Evolutionary conservation across 2,329 filamentous ascomycete genomes (phyloP), one percentile per base, ranked within the genome.

Genomic region (Fusarium avenaceum): DNA sequence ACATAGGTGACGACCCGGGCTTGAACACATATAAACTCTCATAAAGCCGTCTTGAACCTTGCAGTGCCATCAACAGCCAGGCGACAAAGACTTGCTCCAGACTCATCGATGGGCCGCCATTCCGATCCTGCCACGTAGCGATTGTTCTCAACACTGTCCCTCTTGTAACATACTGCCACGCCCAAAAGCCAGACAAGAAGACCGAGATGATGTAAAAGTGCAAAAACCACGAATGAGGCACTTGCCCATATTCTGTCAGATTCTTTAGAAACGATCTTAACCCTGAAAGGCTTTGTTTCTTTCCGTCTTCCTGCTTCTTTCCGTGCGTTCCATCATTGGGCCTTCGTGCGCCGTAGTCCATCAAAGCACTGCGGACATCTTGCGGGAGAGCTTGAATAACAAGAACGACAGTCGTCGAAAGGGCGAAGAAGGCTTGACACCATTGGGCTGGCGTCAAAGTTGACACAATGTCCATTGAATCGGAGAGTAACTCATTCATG

Each of bases 161-260:
- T 62, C 81, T 77, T 26, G 74, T 79, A 24, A 86, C 67, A 54
- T 91, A 86, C 77, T 94, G 90, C 69, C 80, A 78, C 0, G 84
- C 86, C 93, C 94, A 97, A 77, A 94, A 91, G 6, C 88, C 73
- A 1, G 92, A 94, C 61, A 87, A 89, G 3, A 82, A 75, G 6
- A 94, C 80, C 5, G 92, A 95, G 35, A 89, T 77, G 53, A 92
- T 75, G 77, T 99, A 98, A 80, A 97, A 98, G 72, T 96, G 92
- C 43, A 85, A 86, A 78, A 98, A 98, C 89, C 92, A 98, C 65
- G 86, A 86, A 80, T 98, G 96, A 22, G 95, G 94, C 35, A 97
- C 90, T 75, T 87, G 87, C 69, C 80, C 80, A 50, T 68, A 68
- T 42, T 74, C 63, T 22, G 74, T 70, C 32, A 81, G 42, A 52